Evolutionary conservation across 2,329 filamentous ascomycete genomes (phyloP).

Genomic region (Penicillium sp.): DNA sequence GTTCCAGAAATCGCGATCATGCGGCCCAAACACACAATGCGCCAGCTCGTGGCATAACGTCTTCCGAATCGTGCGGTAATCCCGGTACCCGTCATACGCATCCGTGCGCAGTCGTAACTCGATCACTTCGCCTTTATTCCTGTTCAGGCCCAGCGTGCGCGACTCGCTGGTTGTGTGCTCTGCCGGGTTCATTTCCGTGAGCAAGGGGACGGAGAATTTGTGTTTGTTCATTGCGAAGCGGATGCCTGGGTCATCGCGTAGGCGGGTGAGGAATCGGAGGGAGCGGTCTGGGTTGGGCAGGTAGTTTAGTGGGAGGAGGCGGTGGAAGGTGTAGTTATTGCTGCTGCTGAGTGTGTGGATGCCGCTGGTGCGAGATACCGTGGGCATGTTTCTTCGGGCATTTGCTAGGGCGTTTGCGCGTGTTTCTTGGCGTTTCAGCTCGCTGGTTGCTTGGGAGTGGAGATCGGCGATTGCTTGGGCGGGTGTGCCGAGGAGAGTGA

Average conservation of each 20-base stretch:
- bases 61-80: constrained; percentile 85
- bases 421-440: constrained; percentile 27
- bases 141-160: constrained; percentile 77
- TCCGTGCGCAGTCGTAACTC: constrained; percentile 89
- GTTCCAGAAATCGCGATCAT: constrained; percentile 86
- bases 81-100: constrained; percentile 85
- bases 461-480: constrained; percentile 41
- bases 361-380: constrained; percentile 13
- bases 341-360: constrained; percentile 45
- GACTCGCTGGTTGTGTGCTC: constrained; percentile 78
- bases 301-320: constrained; percentile 67
- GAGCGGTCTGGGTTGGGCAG: constrained; percentile 71
- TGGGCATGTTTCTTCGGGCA: constrained; percentile 12
- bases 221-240: constrained; percentile 76
- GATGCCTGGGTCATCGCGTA: constrained; percentile 81
- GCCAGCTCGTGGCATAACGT: constrained; percentile 93
- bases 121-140: constrained; percentile 82
- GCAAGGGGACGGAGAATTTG: constrained; percentile 73
- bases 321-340: constrained; percentile 77
- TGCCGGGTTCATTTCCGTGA: constrained; percentile 93
- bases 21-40: constrained; percentile 80
- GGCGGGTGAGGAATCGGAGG: constrained; percentile 64
- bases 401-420: constrained; percentile 26
- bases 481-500: constrained; percentile 45
- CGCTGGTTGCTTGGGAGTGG: constrained; percentile 33